Evolutionary conservation across 345 rosid species (phyloP).

Genomic region (Boechera retrofracta): DNA sequence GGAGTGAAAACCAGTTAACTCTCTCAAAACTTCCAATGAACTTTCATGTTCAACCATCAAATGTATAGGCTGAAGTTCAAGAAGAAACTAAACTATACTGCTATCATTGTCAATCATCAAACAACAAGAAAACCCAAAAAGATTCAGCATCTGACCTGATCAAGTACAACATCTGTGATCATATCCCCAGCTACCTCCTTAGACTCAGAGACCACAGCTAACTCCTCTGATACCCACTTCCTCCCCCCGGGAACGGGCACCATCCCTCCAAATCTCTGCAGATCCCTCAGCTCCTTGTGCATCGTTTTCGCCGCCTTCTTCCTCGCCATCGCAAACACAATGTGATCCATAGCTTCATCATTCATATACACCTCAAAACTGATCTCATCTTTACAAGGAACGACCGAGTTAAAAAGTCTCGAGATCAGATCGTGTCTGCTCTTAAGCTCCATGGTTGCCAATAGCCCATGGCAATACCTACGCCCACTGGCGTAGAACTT

Average conservation of each 20-base stretch:
- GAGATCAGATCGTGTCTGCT: slow-evolving; percentile 94
- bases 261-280: slow-evolving; percentile 74
- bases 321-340: slow-evolving; percentile 80
- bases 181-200: slow-evolving; percentile 95
- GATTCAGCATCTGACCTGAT: slow-evolving; percentile 63
- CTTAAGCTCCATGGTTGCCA: slow-evolving; percentile 95
- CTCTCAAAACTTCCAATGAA: slow-evolving; percentile 23
- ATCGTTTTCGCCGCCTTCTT: slow-evolving; percentile 83
- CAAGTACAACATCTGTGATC: slow-evolving; percentile 87
- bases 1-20: not conserved
- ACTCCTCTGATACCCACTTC: slow-evolving; percentile 81
- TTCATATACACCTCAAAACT: slow-evolving; percentile 92
- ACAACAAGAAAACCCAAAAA: not conserved
- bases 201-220: slow-evolving; percentile 79
- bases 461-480: slow-evolving; percentile 84
- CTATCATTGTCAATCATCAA: slow-evolving; percentile 2
- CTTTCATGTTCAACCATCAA: slow-evolving; percentile 10
- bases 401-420: slow-evolving; percentile 68
- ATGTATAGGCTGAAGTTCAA: not conserved
- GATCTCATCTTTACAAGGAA: slow-evolving; percentile 92
- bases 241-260: slow-evolving; percentile 58
- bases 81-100: not conserved
- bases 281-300: slow-evolving; percentile 87
- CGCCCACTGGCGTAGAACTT: slow-evolving; percentile 97
- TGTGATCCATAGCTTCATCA: slow-evolving; percentile 90